Conservation (phyloP, 2,329 filamentous ascomycete genomes). For the Ophiostoma sp. region DNA sequence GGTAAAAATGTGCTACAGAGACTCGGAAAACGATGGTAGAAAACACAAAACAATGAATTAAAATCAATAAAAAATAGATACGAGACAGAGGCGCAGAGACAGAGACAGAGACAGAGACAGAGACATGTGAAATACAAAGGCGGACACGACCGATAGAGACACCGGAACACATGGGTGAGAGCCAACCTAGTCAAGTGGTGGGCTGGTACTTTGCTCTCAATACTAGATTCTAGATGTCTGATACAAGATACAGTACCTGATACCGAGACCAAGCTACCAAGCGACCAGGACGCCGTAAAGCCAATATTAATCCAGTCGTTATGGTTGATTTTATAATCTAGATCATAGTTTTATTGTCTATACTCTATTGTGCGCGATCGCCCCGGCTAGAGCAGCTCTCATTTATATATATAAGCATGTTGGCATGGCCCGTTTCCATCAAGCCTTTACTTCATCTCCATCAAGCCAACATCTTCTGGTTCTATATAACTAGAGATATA, state of each 20-base stretch:
- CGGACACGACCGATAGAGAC: background rate
- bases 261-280: background rate
- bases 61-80: background rate
- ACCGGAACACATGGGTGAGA: background rate
- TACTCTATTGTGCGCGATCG: background rate
- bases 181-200: background rate
- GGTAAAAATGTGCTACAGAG: background rate
- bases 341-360: background rate
- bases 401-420: conserved; percentile 26
- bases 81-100: background rate
- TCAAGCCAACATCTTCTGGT: conserved; percentile 2
- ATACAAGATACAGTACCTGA: background rate
- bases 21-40: background rate
- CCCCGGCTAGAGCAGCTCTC: background rate
- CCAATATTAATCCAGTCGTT: background rate
- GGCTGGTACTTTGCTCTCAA: conserved; percentile 1
- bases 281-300: background rate
- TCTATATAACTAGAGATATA: conserved; percentile 6
- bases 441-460: background rate
- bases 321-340: background rate
- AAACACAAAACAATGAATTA: conserved; percentile 9
- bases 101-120: background rate
- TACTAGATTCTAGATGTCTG: background rate
- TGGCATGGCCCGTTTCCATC: conserved; percentile 14
- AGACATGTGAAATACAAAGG: background rate